Evolutionary conservation across 805 yeast species (phyloP).

Genomic region (Ogataea saltuana): DNA sequence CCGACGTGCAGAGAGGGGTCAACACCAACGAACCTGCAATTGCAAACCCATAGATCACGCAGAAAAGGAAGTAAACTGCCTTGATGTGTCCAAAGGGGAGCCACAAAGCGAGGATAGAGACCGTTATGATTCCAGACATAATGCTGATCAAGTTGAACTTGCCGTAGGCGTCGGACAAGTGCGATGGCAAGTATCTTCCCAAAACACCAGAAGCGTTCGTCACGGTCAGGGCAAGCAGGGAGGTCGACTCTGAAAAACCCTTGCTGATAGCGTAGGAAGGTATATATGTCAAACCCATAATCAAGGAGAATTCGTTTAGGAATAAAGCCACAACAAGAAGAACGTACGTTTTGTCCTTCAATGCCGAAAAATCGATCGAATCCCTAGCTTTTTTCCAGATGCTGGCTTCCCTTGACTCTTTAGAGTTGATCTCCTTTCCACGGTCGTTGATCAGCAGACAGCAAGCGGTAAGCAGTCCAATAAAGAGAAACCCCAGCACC

Average conservation of each 20-base stretch:
- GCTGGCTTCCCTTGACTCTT: slow-evolving; percentile 16
- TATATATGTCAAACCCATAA: slow-evolving; percentile 54
- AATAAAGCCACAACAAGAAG: slow-evolving; percentile 43
- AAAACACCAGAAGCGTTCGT: slow-evolving; percentile 45
- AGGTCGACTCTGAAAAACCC: slow-evolving; percentile 44
- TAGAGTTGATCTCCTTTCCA: slow-evolving; percentile 22
- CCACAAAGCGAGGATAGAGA: slow-evolving; percentile 56
- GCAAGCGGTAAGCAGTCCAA: slow-evolving; percentile 32
- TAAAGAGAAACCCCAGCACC: slow-evolving; percentile 49
- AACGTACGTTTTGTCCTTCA: slow-evolving; percentile 46
- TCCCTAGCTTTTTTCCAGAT: slow-evolving; percentile 23
- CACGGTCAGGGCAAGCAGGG: slow-evolving; percentile 46
- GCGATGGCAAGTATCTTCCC: slow-evolving; percentile 49
- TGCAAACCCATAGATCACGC: slow-evolving; percentile 57
- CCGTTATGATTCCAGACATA: slow-evolving; percentile 40
- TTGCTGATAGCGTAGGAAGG: slow-evolving; percentile 56
- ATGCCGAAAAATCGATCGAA: slow-evolving; percentile 40
- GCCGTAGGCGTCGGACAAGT: slow-evolving; percentile 46
- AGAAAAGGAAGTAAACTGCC: slow-evolving; percentile 50
- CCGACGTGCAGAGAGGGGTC: slow-evolving; percentile 70
- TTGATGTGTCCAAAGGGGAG: slow-evolving; percentile 56
- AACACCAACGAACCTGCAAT: slow-evolving; percentile 63
- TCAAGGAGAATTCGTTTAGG: slow-evolving; percentile 52
- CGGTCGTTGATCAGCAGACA: slow-evolving; percentile 37
- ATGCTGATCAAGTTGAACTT: slow-evolving; percentile 43